Conservation (phyloP, 1,284 basidiomycete genomes). For the Blastosporella zonata region DNA sequence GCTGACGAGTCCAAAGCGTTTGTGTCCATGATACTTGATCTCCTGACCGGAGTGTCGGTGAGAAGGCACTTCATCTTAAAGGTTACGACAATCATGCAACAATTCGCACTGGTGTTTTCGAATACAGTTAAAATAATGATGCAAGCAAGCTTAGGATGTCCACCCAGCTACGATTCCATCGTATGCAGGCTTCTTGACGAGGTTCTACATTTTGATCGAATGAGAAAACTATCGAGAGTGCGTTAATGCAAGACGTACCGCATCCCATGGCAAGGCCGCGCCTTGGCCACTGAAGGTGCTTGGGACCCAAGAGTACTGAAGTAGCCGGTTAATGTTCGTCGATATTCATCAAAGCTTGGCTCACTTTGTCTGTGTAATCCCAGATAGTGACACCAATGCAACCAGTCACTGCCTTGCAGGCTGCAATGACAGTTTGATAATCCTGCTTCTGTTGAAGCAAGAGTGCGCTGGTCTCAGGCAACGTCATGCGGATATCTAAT, state of each 20-base stretch:
- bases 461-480: slow-evolving; percentile 45
- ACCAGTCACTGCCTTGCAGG: slow-evolving; percentile 46
- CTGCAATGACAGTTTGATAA: slow-evolving; percentile 50
- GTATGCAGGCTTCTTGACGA: slow-evolving; percentile 39
- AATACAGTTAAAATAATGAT: background rate
- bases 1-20: too few relatives aligned
- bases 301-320: slow-evolving; percentile 52
- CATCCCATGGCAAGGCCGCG: slow-evolving; percentile 48
- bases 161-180: slow-evolving; percentile 39
- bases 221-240: background rate
- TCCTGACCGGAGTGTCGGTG: too few relatives aligned
- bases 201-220: slow-evolving; percentile 25
- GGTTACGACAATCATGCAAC: too few relatives aligned
- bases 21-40: too few relatives aligned
- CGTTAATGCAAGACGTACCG: slow-evolving; percentile 26
- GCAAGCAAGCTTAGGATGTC: slow-evolving; percentile 2
- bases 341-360: background rate
- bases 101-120: background rate
- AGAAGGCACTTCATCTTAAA: too few relatives aligned
- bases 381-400: slow-evolving; percentile 56
- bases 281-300: slow-evolving; percentile 47
- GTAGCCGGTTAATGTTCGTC: background rate
- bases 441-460: slow-evolving; percentile 53
- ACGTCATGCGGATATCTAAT: slow-evolving; percentile 56
- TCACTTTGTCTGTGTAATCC: slow-evolving; percentile 50